Base-by-base conservation (phyloP, 306 rosid genomes). In the Prunus kanzakura region DNA sequence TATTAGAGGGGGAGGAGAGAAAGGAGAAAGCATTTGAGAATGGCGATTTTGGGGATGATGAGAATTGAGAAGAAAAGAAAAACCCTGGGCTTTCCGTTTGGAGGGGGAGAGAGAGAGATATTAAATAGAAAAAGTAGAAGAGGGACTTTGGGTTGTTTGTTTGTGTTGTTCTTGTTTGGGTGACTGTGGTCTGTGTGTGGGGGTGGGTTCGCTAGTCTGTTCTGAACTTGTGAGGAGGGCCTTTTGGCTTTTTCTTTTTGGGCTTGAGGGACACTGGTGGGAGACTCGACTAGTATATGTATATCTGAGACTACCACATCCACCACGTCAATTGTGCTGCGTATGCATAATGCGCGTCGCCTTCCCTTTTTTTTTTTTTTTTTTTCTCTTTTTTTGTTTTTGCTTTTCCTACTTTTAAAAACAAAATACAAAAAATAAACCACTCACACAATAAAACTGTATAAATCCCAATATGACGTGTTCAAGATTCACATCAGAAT, bases 81-180 rank as follows among this genome's bases (percentile, higher is more conserved):
- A 60, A 30, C 51, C 52, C 25, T 4, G 71, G 11, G 52, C 29
- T 43, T 43, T 66, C 71, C 43, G 29, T 46, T 67, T 67, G 67
- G 32, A 15, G 9, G 49, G 43, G 2, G 43, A 13, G 27, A 5
- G 62, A 11, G 80, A 46, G 75, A 23, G 55, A 72, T 0, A 25
- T 50, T 82, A 72, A 72, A 82, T 77, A 66, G 81, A 43, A 64
- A 76, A 81, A 61, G 78, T 19, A 2, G 54, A 23, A 35, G n/a
- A n/a, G 45, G 8, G 61, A 56, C 43, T 1, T 7, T 7, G 16
- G 4, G 23, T 64, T 38, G 0, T 6, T 38, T 38, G 43, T 38
- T 38, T 38, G 38, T 35, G 8, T 35, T 32, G 41, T 23, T 23
- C 25, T 25, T 25, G 27, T 38, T 38, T 7, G 62, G 67, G n/a